Base-by-base conservation (phyloP, 2,329 filamentous ascomycete species). In the Cytospora schulzeri region DNA sequence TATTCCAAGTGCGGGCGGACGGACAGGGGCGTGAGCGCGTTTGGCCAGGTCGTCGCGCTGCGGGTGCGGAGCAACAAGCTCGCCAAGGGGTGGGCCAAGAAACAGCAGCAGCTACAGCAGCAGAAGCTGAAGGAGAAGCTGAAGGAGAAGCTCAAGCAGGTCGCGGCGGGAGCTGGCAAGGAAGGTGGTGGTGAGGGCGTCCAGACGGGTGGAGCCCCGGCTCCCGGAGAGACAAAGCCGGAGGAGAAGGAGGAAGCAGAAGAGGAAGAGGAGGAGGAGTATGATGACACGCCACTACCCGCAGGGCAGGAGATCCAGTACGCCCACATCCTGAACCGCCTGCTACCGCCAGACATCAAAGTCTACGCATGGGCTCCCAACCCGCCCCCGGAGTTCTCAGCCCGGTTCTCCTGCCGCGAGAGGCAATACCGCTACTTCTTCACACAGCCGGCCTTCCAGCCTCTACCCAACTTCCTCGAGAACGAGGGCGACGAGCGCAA, bases 341-440 rank as follows among this genome's bases (percentile, higher is more conserved):
- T 97, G 19, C 85, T 99, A 2, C 95, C 95, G 5, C 85, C 90
- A 28, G 93, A 97, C 74, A 98, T 99, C 71, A 87, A 92, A 66
- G 82, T 97, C 65, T 84, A 98, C 41, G 95, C 95, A 3, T 99
- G 95, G 95, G 97, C 93, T 74, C 92, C 94, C 0, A 82, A 86
- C 33, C 91, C 91, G 19, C 92, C 93, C 0, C 78, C 84, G 11
- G 85, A 86, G 67, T 99, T 99, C 76, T 93, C 91, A 38, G 95
- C 95, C 5, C 88, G 95, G 50, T 97, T 97, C 82, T 93, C 91
- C 61, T 99, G 95, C 77, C 87, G 90, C 67, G 93, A 97, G 77
- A 85, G 95, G 26, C 89, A 91, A 69, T 99, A 99, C 79, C 88
- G 92, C 64, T 99, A 99, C 78, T 98, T 97, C 81, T 99, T 99